phyloP scores from a whole-genome alignment of 2,329 filamentous ascomycete genomes.

The Alternaria ventricosa region DNA sequence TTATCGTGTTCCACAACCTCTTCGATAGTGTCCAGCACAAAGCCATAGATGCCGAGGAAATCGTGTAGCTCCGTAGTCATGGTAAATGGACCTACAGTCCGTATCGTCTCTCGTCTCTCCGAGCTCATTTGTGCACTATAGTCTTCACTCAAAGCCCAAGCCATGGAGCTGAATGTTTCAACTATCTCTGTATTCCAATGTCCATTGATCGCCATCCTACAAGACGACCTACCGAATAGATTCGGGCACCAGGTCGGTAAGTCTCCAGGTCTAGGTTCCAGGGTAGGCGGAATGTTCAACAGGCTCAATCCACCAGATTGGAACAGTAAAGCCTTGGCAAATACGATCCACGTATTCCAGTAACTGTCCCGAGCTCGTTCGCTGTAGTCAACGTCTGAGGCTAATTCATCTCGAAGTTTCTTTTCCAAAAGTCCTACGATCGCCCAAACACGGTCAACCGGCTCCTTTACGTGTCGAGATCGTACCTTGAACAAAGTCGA shows the following conservation, averaged over 20 bases:
- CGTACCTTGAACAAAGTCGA: too few species aligned
- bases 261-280: not conserved
- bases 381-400: not conserved
- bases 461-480: not conserved
- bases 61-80: too few species aligned
- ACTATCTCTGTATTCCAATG: too few species aligned
- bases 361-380: not conserved
- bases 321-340: not conserved
- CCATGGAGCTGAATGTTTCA: too few species aligned
- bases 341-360: not conserved
- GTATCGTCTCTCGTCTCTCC: too few species aligned
- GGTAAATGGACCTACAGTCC: too few species aligned
- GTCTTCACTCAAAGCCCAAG: not conserved
- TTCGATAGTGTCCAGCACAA: not conserved
- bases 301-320: rapidly evolving
- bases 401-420: rapidly evolving
- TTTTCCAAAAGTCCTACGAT: not conserved
- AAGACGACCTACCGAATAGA: not conserved
- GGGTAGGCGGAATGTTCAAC: not conserved
- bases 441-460: not conserved
- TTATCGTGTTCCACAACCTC: not conserved
- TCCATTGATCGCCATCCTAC: too few species aligned
- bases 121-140: too few species aligned
- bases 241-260: not conserved
- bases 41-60: too few species aligned